These are phyloP conservation scores for Diplodia seriata DNA, from an alignment of 2,329 filamentous ascomycete genomes.

Conservation along the genomic window DNA sequence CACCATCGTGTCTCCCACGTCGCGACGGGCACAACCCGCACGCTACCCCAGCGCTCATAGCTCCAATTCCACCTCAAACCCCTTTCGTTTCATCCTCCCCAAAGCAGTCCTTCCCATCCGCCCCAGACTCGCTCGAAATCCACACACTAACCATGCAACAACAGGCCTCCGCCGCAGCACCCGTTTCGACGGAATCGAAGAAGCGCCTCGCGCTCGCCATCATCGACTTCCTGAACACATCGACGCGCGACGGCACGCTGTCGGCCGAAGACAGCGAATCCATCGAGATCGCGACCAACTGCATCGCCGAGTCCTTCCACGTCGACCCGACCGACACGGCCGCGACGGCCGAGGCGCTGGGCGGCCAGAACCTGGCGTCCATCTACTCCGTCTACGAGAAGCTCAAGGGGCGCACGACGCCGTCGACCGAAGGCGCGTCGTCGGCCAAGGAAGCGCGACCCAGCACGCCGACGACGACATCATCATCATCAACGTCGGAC, in stretches of 20 bases:
- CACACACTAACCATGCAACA: conserved; percentile 2
- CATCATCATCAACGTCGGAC: too few species aligned
- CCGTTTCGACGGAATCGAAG: conserved; percentile 56
- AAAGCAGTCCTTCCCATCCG: not conserved
- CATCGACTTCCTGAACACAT: conserved; percentile 89
- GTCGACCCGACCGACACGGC: conserved; percentile 81
- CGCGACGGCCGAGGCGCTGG: conserved; percentile 77
- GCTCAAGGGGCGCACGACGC: conserved; percentile 71
- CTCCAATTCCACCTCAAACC: not conserved
- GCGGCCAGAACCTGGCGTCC: conserved; percentile 83
- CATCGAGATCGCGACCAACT: conserved; percentile 92
- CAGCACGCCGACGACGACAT: conserved; percentile 48
- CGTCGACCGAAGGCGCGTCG: conserved; percentile 53
- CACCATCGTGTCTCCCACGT: not conserved
- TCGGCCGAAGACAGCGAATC: conserved; percentile 87
- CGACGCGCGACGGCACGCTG: conserved; percentile 86
- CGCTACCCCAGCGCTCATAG: not conserved
- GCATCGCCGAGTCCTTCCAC: conserved; percentile 94
- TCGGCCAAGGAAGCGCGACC: conserved; percentile 52
- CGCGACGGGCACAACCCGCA: not conserved
- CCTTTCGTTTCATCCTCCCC: not conserved
- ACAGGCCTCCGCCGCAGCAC: conserved; percentile 43
- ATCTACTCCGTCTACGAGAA: conserved; percentile 98
- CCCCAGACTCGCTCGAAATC: not conserved
- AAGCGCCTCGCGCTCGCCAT: conserved; percentile 97